Percentiles rank a stretch among this genome's conserved stretches.
Evolutionary conservation across 164 flowering plant species (phyloP).

Genomic region (Stephania japonica): DNA sequence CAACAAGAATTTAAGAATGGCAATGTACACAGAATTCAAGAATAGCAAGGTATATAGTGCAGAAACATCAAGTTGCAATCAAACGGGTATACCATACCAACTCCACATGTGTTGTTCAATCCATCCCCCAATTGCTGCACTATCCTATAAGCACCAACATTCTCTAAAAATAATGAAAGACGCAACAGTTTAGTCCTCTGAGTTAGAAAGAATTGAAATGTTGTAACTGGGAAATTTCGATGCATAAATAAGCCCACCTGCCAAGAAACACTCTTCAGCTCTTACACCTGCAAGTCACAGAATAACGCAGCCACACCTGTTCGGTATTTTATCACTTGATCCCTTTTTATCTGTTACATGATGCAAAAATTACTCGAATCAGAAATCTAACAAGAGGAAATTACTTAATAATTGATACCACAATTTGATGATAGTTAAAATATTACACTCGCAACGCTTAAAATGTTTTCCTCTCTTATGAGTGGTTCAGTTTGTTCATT

Average conservation of each 20-base stretch:
- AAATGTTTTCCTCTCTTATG: too few relatives aligned
- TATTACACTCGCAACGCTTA: too few relatives aligned
- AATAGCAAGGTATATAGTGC: not conserved
- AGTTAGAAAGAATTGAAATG: not conserved
- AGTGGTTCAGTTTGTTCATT: too few relatives aligned
- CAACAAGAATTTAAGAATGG: not conserved
- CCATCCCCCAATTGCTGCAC: not conserved
- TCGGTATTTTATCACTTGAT: constrained; percentile 33
- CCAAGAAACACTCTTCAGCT: constrained; percentile 10
- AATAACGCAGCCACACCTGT: constrained; percentile 63
- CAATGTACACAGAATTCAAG: not conserved
- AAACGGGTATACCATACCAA: not conserved
- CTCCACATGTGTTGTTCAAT: not conserved
- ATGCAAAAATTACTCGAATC: not conserved
- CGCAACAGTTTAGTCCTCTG: not conserved
- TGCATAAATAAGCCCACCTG: constrained; percentile 14
- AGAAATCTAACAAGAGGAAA: not conserved
- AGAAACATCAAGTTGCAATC: not conserved
- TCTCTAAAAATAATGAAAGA: not conserved
- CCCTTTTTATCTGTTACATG: constrained; percentile 52
- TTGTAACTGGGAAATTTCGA: not conserved
- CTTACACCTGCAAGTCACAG: constrained; percentile 29
- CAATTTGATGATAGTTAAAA: too few relatives aligned
- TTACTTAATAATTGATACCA: too few relatives aligned
- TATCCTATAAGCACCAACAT: constrained; percentile 1